Conservation (phyloP, 352 stramenopile species). For the Thraustochytrium aureum region DNA sequence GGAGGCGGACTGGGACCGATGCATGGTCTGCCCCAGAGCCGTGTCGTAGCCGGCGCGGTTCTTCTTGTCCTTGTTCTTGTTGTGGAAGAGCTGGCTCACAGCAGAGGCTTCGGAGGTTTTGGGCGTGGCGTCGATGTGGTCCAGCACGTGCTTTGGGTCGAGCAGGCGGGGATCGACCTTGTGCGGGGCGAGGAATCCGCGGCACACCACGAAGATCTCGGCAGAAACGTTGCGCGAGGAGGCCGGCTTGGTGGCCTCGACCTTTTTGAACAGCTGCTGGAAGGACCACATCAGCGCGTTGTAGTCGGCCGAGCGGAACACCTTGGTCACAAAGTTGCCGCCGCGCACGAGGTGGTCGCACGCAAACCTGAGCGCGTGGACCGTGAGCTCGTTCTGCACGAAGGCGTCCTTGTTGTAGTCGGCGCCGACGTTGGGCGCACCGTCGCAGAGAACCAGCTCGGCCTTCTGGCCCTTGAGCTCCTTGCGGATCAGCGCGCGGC, state of each 20-base stretch:
- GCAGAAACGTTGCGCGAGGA: slow-evolving; percentile 96
- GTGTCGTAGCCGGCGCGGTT: slow-evolving; percentile 95
- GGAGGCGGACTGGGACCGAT: slow-evolving; percentile 73
- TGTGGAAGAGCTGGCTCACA: slow-evolving; percentile 96
- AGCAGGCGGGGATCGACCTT: slow-evolving; percentile 97
- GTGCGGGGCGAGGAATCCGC: slow-evolving; percentile 88
- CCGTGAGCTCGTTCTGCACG: slow-evolving; percentile 84
- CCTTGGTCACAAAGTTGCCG: slow-evolving; percentile 67
- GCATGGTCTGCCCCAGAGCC: slow-evolving; percentile 72
- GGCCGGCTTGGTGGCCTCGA: slow-evolving; percentile 97
- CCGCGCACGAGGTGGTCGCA: slow-evolving; percentile 93
- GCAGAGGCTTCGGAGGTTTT: slow-evolving; percentile 62
- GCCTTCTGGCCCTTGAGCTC: slow-evolving; percentile 84
- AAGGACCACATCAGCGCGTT: slow-evolving; percentile 98
- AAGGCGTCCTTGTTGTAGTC: slow-evolving; percentile 98
- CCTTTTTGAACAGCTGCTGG: slow-evolving; percentile 98
- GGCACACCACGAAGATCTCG: slow-evolving; percentile 99
- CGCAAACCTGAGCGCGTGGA: slow-evolving; percentile 95
- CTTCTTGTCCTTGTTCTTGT: slow-evolving; percentile 94
- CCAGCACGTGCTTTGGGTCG: slow-evolving; percentile 97
- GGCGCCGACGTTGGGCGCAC: slow-evolving; percentile 97
- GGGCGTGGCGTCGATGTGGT: slow-evolving; percentile 63
- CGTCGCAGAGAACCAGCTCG: slow-evolving; percentile 98
- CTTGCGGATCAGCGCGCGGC: slow-evolving; percentile 84
- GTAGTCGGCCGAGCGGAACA: slow-evolving; percentile 93